Conservation (phyloP, 768 basidiomycete species). For the Pholiota microspora region DNA sequence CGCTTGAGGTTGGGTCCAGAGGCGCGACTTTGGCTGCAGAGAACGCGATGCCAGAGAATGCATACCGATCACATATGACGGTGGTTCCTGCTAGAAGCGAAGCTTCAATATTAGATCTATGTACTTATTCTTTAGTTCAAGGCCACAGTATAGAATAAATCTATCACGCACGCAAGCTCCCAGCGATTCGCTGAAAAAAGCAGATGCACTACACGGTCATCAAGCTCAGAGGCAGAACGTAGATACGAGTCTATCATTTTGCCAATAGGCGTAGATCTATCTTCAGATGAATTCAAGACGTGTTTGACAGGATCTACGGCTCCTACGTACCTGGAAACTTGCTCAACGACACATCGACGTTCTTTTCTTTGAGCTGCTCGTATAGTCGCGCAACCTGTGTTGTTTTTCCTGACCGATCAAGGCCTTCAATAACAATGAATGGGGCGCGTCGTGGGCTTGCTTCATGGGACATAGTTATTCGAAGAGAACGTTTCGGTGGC, state of each 20-base stretch:
- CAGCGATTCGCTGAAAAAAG: slow-evolving; percentile 97
- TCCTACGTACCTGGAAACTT: slow-evolving; percentile 93
- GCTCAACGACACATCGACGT: slow-evolving; percentile 52
- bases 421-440: slow-evolving; percentile 92
- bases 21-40: slow-evolving; percentile 53
- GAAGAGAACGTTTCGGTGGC: too few species aligned
- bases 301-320: too few species aligned
- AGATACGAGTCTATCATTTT: slow-evolving; percentile 93
- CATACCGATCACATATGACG: slow-evolving; percentile 90
- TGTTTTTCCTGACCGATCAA: slow-evolving; percentile 94
- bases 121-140: neutral
- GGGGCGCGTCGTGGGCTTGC: slow-evolving; percentile 47
- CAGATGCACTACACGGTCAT: slow-evolving; percentile 89
- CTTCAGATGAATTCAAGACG: slow-evolving; percentile 36
- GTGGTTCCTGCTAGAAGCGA: slow-evolving; percentile 63
- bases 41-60: slow-evolving; percentile 95
- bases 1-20: neutral
- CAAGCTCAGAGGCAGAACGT: slow-evolving; percentile 78
- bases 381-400: slow-evolving; percentile 75
- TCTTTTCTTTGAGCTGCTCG: slow-evolving; percentile 44
- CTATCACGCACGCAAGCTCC: slow-evolving; percentile 76
- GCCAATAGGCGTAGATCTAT: slow-evolving; percentile 88
- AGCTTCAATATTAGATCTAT: slow-evolving; percentile 58
- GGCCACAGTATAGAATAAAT: neutral
- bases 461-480: neutral